Conservation (phyloP, 108 stramenopile genomes). For the Stephanodiscus minutulus region DNA sequence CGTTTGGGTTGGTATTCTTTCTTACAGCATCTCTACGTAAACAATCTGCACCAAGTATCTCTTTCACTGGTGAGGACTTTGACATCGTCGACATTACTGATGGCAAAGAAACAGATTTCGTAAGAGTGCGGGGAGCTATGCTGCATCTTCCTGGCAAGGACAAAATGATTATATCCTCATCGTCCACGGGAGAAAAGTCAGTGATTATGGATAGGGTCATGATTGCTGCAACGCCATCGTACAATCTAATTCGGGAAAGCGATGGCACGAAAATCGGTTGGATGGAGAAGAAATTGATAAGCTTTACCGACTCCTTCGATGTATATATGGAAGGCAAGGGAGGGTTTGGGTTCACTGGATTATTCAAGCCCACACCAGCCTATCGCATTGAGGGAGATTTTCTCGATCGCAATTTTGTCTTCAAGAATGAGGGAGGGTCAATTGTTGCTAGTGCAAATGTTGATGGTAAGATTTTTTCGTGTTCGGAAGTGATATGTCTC, state of each 20-base stretch:
- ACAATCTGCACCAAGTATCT: not conserved
- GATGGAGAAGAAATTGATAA: slow-evolving; percentile 70
- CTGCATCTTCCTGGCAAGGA: slow-evolving; percentile 80
- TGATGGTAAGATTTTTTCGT: slow-evolving; percentile 23
- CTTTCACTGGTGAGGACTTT: slow-evolving; percentile 85
- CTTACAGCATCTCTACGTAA: not conserved
- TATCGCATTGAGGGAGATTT: slow-evolving; percentile 76
- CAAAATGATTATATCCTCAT: slow-evolving; percentile 57
- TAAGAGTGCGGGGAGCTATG: slow-evolving; percentile 73
- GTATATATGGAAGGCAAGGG: slow-evolving; percentile 63
- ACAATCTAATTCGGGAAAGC: slow-evolving; percentile 61
- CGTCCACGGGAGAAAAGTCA: slow-evolving; percentile 20
- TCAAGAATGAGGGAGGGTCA: slow-evolving; percentile 61
- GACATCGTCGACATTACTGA: slow-evolving; percentile 53
- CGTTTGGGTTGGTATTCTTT: not conserved
- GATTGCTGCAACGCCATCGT: slow-evolving; percentile 65
- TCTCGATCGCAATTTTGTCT: slow-evolving; percentile 69
- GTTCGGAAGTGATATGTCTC: not conserved
- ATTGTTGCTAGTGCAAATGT: slow-evolving; percentile 68
- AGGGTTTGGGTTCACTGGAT: slow-evolving; percentile 55
- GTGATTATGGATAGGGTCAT: slow-evolving; percentile 68
- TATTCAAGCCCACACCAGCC: slow-evolving; percentile 67
- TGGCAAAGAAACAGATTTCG: slow-evolving; percentile 36
- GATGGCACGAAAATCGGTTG: slow-evolving; percentile 69
- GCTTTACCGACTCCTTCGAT: slow-evolving; percentile 76